These are phyloP conservation scores for Gyrodon lividus DNA, from an alignment of 768 basidiomycete species.

Conservation along the genomic window DNA sequence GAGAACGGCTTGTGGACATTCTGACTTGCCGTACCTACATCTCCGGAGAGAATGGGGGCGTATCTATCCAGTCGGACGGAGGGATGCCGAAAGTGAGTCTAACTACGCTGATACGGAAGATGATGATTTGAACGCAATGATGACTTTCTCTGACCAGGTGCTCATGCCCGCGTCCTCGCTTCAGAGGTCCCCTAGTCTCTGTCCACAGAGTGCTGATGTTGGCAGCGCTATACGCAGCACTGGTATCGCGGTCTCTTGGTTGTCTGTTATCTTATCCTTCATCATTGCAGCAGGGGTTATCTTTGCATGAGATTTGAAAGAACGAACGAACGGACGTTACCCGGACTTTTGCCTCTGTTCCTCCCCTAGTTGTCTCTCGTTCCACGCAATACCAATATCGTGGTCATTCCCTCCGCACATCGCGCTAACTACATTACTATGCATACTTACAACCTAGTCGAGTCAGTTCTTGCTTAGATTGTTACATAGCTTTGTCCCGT, in stretches of 20 bases:
- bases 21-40: constrained; percentile 44
- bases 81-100: constrained; percentile 48
- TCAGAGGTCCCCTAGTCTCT: constrained; percentile 13
- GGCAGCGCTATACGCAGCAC: not conserved
- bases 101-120: not conserved
- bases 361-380: too few species aligned
- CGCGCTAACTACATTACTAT: constrained; percentile 4
- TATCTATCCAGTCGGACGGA: constrained; percentile 36
- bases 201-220: constrained; percentile 12
- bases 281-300: constrained; percentile 1
- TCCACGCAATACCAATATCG: not conserved
- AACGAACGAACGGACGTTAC: not conserved
- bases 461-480: constrained; percentile 7
- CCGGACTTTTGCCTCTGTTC: not conserved
- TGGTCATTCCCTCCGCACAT: not conserved
- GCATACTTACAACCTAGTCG: not conserved
- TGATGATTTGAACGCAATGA: not conserved
- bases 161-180: constrained; percentile 35
- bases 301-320: constrained; percentile 8
- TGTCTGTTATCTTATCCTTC: not conserved
- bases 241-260: constrained; percentile 8
- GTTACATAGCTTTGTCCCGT: constrained; percentile 16
- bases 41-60: constrained; percentile 41
- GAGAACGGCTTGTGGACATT: constrained; percentile 50
- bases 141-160: constrained; percentile 24